These are phyloP conservation scores for Podaxis carcinomalis DNA, from an alignment of 768 basidiomycete species.

Conservation along the genomic window DNA sequence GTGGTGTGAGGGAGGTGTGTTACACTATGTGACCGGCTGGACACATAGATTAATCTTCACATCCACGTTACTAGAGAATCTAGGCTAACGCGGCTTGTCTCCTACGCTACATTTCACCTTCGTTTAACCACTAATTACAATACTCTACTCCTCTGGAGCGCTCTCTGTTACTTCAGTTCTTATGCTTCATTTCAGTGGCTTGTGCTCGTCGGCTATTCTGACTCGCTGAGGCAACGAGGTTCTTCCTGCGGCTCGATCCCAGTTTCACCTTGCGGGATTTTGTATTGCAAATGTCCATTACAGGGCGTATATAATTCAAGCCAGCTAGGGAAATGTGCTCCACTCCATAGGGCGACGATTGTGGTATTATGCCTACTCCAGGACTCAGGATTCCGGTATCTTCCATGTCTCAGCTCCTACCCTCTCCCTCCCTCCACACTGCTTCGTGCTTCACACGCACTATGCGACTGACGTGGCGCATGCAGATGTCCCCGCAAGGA, in stretches of 20 bases:
- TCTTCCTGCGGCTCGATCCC: background rate
- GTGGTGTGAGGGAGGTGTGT: no score
- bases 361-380: background rate
- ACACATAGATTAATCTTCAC: no score
- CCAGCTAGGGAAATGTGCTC: background rate
- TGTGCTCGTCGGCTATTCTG: background rate
- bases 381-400: background rate
- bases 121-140: background rate
- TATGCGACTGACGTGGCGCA: background rate
- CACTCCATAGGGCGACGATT: background rate
- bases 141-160: background rate
- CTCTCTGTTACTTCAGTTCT: background rate
- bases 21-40: no score
- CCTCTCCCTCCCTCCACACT: background rate
- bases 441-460: background rate
- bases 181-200: background rate
- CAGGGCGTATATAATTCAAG: background rate
- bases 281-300: background rate
- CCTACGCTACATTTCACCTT: background rate
- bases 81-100: background rate
- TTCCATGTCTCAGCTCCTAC: background rate
- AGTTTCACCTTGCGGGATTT: background rate
- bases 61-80: background rate
- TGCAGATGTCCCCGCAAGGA: slow-evolving; percentile 24
- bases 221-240: background rate